Percentiles rank a stretch among this genome's conserved stretches.
Conservation (phyloP, 345 rosid species). For the Eucalyptus cloeziana region DNA sequence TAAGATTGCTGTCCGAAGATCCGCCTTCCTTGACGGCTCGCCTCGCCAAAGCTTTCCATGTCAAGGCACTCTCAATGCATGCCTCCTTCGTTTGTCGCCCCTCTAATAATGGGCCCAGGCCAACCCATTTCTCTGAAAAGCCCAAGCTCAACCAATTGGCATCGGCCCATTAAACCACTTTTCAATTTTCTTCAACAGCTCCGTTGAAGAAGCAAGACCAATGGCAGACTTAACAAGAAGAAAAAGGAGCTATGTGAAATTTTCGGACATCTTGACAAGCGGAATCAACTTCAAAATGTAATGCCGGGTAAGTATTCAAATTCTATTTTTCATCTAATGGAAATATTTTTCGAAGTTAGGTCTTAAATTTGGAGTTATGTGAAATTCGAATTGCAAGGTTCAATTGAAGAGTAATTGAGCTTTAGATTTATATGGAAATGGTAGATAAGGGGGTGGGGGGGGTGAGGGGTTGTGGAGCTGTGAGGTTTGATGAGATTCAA, state of each 20-base stretch:
- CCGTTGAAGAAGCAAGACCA: background rate
- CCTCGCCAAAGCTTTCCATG: background rate
- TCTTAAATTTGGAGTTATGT: too few relatives aligned
- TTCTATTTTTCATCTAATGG: background rate
- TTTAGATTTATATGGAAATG: too few relatives aligned
- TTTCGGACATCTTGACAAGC: background rate
- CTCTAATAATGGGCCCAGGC: background rate
- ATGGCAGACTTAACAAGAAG: background rate
- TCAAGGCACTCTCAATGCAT: too few relatives aligned
- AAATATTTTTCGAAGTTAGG: too few relatives aligned
- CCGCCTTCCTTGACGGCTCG: background rate
- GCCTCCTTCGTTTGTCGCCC: background rate
- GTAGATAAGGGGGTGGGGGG: too few relatives aligned
- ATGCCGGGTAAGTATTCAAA: background rate
- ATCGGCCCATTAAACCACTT: background rate
- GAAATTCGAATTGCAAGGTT: too few relatives aligned
- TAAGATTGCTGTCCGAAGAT: background rate
- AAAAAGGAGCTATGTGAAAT: background rate
- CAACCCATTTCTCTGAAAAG: background rate
- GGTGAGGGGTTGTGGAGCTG: too few relatives aligned
- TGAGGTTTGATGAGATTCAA: too few relatives aligned
- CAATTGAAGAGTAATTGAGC: too few relatives aligned
- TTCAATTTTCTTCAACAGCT: background rate
- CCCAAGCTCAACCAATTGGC: background rate
- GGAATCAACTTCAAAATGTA: background rate